Conservation (phyloP, 805 yeast species). For the Candida coquimbonensis region DNA sequence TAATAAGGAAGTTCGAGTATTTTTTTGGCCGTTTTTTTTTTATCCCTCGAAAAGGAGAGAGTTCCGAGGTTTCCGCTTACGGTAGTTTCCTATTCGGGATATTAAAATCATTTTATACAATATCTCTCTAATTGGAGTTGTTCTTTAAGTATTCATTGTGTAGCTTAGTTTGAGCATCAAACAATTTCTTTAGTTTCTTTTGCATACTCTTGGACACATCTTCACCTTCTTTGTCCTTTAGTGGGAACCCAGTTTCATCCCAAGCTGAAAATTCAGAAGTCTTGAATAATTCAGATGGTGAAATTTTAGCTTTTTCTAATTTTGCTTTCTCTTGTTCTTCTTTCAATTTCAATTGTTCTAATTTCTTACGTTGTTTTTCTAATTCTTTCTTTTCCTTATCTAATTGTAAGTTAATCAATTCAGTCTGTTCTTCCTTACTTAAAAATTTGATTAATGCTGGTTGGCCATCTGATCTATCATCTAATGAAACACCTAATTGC, state of each 20-base stretch:
- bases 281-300: slow-evolving; percentile 71
- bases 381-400: slow-evolving; percentile 49
- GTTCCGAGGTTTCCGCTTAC: background rate
- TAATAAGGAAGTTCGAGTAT: too few relatives aligned
- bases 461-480: slow-evolving; percentile 74
- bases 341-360: slow-evolving; percentile 45
- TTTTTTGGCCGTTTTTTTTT: background rate
- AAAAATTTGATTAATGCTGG: slow-evolving; percentile 83
- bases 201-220: slow-evolving; percentile 78
- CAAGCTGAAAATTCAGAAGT: slow-evolving; percentile 59
- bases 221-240: slow-evolving; percentile 67
- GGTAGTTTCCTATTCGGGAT: background rate
- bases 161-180: slow-evolving; percentile 75
- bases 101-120: background rate
- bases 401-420: slow-evolving; percentile 47
- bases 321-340: slow-evolving; percentile 61
- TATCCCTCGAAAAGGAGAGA: background rate
- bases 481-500: slow-evolving; percentile 74
- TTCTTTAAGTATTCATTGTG: slow-evolving; percentile 51
- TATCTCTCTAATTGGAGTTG: background rate
- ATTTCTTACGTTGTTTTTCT: slow-evolving; percentile 52
- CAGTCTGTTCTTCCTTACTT: slow-evolving; percentile 59
- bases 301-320: slow-evolving; percentile 55
- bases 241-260: slow-evolving; percentile 84
- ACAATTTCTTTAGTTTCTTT: slow-evolving; percentile 76